Percentiles rank a stretch among this genome's conserved stretches.
Conservation (phyloP, 495 filamentous ascomycete genomes). For the Aspergillus mulundensis region DNA sequence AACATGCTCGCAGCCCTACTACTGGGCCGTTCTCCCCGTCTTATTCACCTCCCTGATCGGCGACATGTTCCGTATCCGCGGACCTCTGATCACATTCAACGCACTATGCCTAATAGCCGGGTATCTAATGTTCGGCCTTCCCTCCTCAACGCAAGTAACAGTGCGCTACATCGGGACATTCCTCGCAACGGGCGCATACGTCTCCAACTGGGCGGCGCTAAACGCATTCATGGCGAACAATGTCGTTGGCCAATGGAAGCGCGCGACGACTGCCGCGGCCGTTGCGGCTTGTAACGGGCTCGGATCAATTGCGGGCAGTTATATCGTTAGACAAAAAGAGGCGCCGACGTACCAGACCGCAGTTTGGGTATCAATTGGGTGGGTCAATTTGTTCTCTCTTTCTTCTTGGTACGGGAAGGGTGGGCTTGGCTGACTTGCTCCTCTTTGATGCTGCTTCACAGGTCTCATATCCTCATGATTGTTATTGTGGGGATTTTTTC, state of each 20-base stretch:
- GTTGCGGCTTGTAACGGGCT: constrained; percentile 69
- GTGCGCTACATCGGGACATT: constrained; percentile 72
- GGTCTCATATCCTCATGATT: constrained; percentile 65
- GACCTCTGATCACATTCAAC: constrained; percentile 71
- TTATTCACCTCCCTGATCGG: constrained; percentile 64
- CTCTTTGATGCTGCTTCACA: constrained; percentile 13
- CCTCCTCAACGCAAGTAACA: constrained; percentile 52
- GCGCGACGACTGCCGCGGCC: constrained; percentile 64
- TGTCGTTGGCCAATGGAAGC: constrained; percentile 71
- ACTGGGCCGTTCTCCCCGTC: constrained; percentile 69
- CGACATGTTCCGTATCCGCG: constrained; percentile 61
- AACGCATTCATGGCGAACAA: constrained; percentile 72
- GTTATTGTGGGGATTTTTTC: constrained; percentile 56
- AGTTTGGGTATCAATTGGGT: constrained; percentile 69
- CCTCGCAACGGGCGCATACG: constrained; percentile 72
- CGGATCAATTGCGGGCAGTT: constrained; percentile 73
- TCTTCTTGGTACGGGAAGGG: background rate
- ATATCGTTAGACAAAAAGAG: constrained; percentile 64
- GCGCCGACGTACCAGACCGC: constrained; percentile 67
- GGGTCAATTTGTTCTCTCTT: constrained; percentile 10
- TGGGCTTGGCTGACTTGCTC: no score
- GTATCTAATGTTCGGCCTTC: constrained; percentile 71
- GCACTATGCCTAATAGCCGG: constrained; percentile 64
- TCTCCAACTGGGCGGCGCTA: constrained; percentile 76
- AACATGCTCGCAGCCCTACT: constrained; percentile 52